A percentile compares a stretch with the other conserved stretches of the same genome.
Evolutionary conservation across 225 moss, liverwort and hornwort genomes (phyloP).

Genomic region (Pleurozium schreberi): DNA sequence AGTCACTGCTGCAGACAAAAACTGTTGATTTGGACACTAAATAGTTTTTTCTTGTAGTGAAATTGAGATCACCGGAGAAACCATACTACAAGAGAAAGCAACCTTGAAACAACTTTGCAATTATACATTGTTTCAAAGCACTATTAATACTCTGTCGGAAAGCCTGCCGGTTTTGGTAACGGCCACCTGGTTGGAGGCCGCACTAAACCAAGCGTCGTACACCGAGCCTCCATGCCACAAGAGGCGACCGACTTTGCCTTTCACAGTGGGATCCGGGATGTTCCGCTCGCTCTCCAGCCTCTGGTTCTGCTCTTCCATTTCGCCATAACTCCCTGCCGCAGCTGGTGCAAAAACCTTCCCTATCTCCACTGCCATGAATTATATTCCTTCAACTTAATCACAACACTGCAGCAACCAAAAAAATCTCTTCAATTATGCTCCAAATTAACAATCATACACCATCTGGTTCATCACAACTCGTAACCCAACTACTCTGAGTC

Average conservation of each 20-base stretch:
- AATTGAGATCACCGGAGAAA: background rate
- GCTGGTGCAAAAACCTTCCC: background rate
- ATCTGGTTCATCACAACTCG: background rate
- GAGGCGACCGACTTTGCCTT: constrained; percentile 31
- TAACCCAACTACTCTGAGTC: background rate
- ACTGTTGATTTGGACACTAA: background rate
- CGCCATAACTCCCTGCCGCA: constrained; percentile 30
- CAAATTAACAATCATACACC: background rate
- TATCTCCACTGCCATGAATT: background rate
- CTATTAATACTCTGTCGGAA: no score
- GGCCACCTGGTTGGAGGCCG: constrained; percentile 71
- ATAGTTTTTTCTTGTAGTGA: no score
- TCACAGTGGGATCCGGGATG: constrained; percentile 18
- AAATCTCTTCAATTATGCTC: no score
- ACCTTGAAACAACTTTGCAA: background rate
- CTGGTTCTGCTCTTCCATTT: constrained; percentile 56
- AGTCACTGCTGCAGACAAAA: background rate
- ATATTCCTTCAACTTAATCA: background rate
- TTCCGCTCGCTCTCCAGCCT: constrained; percentile 46
- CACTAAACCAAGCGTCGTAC: constrained; percentile 79
- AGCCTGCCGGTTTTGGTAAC: background rate
- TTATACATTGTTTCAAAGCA: background rate
- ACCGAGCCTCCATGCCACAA: constrained; percentile 73
- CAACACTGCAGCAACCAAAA: background rate
- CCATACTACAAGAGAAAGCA: background rate